phyloP scores from a whole-genome alignment of 1,284 basidiomycete genomes.

The Ganoderma multipileum region DNA sequence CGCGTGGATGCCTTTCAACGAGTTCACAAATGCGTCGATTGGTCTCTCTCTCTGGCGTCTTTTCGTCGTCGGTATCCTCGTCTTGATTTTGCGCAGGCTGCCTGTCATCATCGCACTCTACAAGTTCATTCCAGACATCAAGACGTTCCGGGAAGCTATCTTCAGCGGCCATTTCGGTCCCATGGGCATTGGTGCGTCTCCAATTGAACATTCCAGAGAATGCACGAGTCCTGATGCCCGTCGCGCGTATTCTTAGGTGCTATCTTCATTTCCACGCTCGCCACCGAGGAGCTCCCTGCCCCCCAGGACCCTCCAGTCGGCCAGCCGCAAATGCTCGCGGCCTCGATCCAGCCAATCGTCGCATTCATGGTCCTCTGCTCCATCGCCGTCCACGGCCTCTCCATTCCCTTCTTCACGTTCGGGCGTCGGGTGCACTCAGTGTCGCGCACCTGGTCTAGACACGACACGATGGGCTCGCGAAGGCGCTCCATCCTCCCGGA shows the following conservation, averaged over 20 bases:
- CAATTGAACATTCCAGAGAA: neutral
- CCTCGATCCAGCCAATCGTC: constrained; percentile 88
- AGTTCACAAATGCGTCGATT: constrained; percentile 70
- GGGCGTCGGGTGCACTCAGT: constrained; percentile 89
- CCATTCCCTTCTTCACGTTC: constrained; percentile 92
- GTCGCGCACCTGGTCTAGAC: constrained; percentile 85
- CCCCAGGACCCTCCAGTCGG: constrained; percentile 59
- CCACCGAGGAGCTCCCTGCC: constrained; percentile 71
- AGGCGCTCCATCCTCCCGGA: constrained; percentile 47
- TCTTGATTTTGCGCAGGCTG: constrained; percentile 83
- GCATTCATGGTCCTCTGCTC: constrained; percentile 92
- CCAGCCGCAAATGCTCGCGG: constrained; percentile 72
- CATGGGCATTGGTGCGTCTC: constrained; percentile 77
- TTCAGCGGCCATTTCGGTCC: constrained; percentile 97
- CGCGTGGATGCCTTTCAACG: constrained; percentile 92
- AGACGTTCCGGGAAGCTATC: constrained; percentile 86
- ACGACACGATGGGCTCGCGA: constrained; percentile 53
- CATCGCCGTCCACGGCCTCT: constrained; percentile 87
- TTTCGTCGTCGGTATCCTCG: constrained; percentile 79
- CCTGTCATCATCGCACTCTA: constrained; percentile 86
- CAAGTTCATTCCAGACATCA: constrained; percentile 92
- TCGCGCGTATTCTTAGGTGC: constrained; percentile 57
- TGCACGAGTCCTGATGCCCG: constrained; percentile 22
- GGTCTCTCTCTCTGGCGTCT: constrained; percentile 85
- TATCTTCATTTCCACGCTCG: constrained; percentile 91